Conservation (phyloP, 805 yeast species). For the Teunomyces tritomae region DNA sequence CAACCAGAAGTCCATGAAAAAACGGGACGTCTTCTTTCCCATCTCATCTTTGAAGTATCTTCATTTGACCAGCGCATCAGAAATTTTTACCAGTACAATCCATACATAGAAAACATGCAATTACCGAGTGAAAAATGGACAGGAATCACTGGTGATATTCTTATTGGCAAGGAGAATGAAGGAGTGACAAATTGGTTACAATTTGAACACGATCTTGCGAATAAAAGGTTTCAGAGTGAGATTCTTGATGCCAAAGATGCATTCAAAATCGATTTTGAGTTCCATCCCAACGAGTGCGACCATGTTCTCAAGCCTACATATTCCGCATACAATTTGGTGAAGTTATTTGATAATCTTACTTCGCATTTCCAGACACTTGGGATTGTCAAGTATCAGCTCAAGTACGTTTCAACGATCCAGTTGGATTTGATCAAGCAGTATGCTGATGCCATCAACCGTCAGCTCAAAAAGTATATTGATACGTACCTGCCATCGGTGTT, state of each 20-base stretch:
- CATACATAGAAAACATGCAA: slow-evolving; percentile 24
- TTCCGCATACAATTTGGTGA: slow-evolving; percentile 56
- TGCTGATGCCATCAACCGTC: slow-evolving; percentile 27
- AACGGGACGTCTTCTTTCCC: slow-evolving; percentile 52
- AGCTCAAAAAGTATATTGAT: slow-evolving; percentile 44
- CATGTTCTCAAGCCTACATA: slow-evolving; percentile 49
- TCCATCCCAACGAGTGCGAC: slow-evolving; percentile 12
- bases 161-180: slow-evolving; percentile 30
- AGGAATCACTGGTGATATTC: slow-evolving; percentile 45
- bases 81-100: slow-evolving; percentile 46
- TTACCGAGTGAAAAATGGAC: slow-evolving; percentile 40
- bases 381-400: slow-evolving; percentile 50
- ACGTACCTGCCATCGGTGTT: slow-evolving; percentile 29
- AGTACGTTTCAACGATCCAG: slow-evolving; percentile 58
- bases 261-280: slow-evolving; percentile 59
- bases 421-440: slow-evolving; percentile 54
- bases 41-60: slow-evolving; percentile 55
- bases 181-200: slow-evolving; percentile 48
- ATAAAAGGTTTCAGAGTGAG: slow-evolving; percentile 47
- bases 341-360: slow-evolving; percentile 56
- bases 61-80: slow-evolving; percentile 54
- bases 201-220: slow-evolving; percentile 52
- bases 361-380: slow-evolving; percentile 51
- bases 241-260: slow-evolving; percentile 48
- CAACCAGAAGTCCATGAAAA: slow-evolving; percentile 23